Base-by-base conservation (phyloP, 2,329 filamentous ascomycete species). In the Penicillium sp. region DNA sequence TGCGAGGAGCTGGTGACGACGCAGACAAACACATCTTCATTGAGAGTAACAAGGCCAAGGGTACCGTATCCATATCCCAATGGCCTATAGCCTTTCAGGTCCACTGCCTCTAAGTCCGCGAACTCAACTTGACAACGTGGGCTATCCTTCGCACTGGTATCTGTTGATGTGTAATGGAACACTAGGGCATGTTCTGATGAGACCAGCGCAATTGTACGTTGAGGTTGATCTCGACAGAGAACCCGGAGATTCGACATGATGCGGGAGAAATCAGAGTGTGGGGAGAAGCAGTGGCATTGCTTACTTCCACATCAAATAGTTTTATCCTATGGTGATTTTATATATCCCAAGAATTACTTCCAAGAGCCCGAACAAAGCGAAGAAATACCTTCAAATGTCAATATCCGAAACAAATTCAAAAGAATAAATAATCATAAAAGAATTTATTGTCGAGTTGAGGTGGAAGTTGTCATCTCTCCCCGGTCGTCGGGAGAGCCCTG, bases 121-220 rank as follows among this genome's bases (percentile, higher is more conserved):
- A 97, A 96, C 74, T 96, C 91, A 64, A 97, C 92, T 82, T 96
- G 92, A 80, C 92, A 96, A 83, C 75, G 86, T 75, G 67, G 83
- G 65, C 71, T 75, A 62, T 72, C 78, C 64, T 70, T 70, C 53
- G 79, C 75, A 62, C 81, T 80, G 33, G 79, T 71, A 61, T 88
- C 88, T 72, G 85, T 83, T 48, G 85, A 79, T 72, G 84, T 91
- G 78, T 94, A 87, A 61, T 90, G 88, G 72, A 97, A 90, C 64
- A 96, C 88, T 66, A 97, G 83, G 70, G 88, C 89, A 75, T 96
- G 89, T 21, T 87, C 84, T 41, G 87, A 79, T 31, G 92, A 93
- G 38, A 89, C 88, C 64, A 97, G 87, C 63, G 91, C 91, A 73
- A 97, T 91, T 64, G 91, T 89, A 64, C 93, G 90, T 73, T 91